phyloP scores from a whole-genome alignment of 805 yeast genomes.

The Metschnikowia cerradonensis region DNA sequence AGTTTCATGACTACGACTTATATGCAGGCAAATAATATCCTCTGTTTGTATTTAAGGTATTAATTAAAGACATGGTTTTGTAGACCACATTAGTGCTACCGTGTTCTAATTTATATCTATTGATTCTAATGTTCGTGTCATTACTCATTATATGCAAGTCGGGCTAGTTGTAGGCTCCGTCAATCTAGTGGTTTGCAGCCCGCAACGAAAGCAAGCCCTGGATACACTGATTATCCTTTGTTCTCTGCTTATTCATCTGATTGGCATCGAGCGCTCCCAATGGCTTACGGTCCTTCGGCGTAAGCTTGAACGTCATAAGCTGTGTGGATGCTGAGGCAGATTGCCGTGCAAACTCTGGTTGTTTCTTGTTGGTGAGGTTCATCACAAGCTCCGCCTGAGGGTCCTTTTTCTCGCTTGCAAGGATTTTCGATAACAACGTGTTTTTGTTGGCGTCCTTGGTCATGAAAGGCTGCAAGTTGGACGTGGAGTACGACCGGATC shows the following conservation, averaged over 20 bases:
- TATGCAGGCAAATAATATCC: too few species aligned
- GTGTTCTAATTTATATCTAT: too few species aligned
- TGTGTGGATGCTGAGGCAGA: constrained; percentile 14
- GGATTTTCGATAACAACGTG: constrained; percentile 10
- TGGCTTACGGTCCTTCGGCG: constrained; percentile 16
- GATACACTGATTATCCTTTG: constrained; percentile 18
- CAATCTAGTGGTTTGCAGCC: constrained; percentile 9
- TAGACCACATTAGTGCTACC: too few species aligned
- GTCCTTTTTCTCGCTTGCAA: constrained; percentile 8
- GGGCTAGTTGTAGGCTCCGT: too few species aligned
- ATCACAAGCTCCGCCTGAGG: constrained; percentile 11
- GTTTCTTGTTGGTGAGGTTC: constrained; percentile 18
- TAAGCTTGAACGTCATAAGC: constrained; percentile 16
- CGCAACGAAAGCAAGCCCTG: constrained; percentile 18
- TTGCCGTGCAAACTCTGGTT: constrained; percentile 18
- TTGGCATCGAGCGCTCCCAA: constrained; percentile 14
- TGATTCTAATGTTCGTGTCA: too few species aligned
- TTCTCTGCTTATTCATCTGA: constrained; percentile 3
- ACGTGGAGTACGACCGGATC: constrained; percentile 11
- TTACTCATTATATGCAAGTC: too few species aligned
- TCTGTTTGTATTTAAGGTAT: too few species aligned
- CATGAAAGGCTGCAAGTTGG: constrained; percentile 9
- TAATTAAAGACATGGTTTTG: too few species aligned
- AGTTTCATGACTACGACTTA: too few species aligned
- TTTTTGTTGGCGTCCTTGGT: constrained; percentile 2